A percentile compares a stretch with the other conserved stretches of the same genome.
Conservation (phyloP, 768 basidiomycete species). For the Xerocomellus amylosporus region DNA sequence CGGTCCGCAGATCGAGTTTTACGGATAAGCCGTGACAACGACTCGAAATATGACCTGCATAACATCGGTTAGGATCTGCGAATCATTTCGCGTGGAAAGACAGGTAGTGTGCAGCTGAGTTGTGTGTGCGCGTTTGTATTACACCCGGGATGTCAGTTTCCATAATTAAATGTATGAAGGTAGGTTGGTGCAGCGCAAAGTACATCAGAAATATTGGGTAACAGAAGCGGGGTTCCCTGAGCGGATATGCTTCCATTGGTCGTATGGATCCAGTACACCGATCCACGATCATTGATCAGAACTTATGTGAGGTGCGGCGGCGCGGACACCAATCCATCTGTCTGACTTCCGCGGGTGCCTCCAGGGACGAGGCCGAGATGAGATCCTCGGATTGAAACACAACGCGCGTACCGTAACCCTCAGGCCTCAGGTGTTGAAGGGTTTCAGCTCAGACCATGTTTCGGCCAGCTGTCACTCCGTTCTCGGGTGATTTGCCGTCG, state of each 20-base stretch:
- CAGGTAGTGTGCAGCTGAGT: neutral
- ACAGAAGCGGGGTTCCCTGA: constrained; percentile 2
- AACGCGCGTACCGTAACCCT: constrained; percentile 2
- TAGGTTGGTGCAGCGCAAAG: neutral
- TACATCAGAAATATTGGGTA: neutral
- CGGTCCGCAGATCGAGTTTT: neutral
- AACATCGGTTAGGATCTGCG: neutral
- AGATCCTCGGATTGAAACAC: constrained; percentile 20
- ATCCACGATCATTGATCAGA: constrained; percentile 18
- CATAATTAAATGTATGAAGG: neutral
- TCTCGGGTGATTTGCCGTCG: neutral
- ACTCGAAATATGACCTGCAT: neutral
- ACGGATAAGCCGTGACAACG: neutral
- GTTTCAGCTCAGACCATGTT: constrained; percentile 9
- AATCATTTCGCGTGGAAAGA: neutral
- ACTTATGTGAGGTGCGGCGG: constrained; percentile 2
- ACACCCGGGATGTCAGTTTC: neutral
- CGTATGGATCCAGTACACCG: neutral
- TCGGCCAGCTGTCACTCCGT: neutral
- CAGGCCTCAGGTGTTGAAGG: neutral
- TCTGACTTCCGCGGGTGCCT: neutral
- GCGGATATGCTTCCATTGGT: constrained; percentile 3
- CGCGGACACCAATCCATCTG: constrained; percentile 8
- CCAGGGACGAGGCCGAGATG: constrained; percentile 1
- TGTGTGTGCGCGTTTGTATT: neutral